Base-by-base conservation (phyloP, 495 filamentous ascomycete species). In the Rusavskia elegans region DNA sequence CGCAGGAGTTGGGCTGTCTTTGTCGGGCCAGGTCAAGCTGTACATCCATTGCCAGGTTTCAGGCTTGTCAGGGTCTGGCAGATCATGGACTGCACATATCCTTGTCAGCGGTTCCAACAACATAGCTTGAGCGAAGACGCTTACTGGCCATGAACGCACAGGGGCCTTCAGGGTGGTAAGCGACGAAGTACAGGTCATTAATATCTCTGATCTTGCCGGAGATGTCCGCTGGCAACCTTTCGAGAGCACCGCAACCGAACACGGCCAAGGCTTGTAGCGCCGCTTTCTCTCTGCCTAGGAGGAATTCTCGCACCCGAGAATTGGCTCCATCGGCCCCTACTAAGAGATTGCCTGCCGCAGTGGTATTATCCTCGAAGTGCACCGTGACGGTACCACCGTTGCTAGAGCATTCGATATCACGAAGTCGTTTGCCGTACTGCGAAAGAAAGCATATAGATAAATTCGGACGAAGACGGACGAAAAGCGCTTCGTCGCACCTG, bases 321-420 rank as follows among this genome's bases (percentile, higher is more conserved):
- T 64, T 65, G 0, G 70, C 61, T 4, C 71, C 70, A 27, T 73
- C 71, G 7, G 66, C 65, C 3, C 71, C 71, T 36, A 73, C 59
- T 1, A 73, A 56, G 1, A 71, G 40, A 9, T 55, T 61, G 1
- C 66, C 71, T 1, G 27, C 61, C 7, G 55, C 64, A 1, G 50
- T 42, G 9, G 63, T 68, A n/a, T 66, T 68, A 50, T 73, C 70
- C 17, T 53, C 52, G 54, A 74, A 73, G 20, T 54, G 54, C 0
- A 61, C 64, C 9, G 62, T 68, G 19, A 72, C 63, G 4, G 56
- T 21, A 2, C 17, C 21, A 25, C 55, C 61, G 45, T 58, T 61
- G 19, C 53, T 36, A n/a, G 50, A n/a, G 16, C 49, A 55, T 8
- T 54, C 59, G 21, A 63, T 45, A 41, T 50, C 27, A 11, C 23